Evolutionary conservation across 345 rosid species (phyloP).

Genomic region (Syzygium jambos): DNA sequence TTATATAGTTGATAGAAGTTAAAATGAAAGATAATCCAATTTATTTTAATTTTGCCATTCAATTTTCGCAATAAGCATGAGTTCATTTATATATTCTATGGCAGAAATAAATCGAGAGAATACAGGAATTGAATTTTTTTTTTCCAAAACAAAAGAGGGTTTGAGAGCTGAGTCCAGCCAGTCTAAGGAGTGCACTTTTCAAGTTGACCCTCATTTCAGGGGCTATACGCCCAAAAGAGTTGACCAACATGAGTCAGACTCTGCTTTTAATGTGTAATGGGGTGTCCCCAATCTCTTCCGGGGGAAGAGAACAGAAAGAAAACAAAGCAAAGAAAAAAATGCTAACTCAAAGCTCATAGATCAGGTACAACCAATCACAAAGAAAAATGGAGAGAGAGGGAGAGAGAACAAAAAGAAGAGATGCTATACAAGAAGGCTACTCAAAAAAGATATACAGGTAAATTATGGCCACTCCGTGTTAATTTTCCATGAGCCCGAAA

Average conservation of each 20-base stretch:
- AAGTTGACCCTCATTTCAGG: neutral
- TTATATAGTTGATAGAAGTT: too few species aligned
- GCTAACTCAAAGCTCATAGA: constrained; percentile 1
- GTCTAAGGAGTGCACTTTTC: neutral
- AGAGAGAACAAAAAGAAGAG: neutral
- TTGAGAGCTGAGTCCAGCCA: too few species aligned
- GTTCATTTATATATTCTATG: too few species aligned
- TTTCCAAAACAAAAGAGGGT: too few species aligned
- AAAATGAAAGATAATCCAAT: too few species aligned
- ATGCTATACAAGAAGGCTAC: constrained; percentile 32
- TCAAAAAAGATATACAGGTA: constrained; percentile 25
- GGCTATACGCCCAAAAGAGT: neutral
- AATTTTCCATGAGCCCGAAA: constrained; percentile 15
- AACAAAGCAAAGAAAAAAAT: neutral
- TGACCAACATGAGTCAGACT: neutral
- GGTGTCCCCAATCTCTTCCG: neutral
- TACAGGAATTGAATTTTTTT: too few species aligned
- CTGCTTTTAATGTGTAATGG: neutral
- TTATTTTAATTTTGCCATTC: too few species aligned
- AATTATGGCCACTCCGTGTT: constrained; percentile 6
- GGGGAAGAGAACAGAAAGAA: neutral
- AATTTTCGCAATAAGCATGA: too few species aligned
- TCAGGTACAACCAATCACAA: constrained; percentile 1
- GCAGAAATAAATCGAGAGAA: too few species aligned
- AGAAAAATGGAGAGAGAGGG: neutral